Evolutionary conservation across 2,329 filamentous ascomycete genomes (phyloP), one percentile per base, ranked within the genome.

Genomic region (Aureobasidium sp.): DNA sequence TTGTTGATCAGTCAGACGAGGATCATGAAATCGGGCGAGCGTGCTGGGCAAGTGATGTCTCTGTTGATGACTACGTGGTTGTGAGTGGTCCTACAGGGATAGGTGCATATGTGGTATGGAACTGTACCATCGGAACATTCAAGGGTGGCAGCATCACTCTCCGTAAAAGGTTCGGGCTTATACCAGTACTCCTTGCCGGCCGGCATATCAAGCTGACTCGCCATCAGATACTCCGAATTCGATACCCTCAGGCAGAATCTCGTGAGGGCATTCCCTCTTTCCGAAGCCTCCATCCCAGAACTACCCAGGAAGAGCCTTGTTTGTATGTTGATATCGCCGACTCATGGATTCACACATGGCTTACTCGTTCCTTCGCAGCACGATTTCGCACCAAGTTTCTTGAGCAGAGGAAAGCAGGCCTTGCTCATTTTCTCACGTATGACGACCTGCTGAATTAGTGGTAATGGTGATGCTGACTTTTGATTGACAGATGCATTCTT

Each of bases 101-200:
- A 50, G 93, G 93, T n/a, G 89, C 92, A 1, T 99, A 97, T 75
- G 90, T 96, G 1, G 91, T 96, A 8, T 99, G 90, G 89, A 94
- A 90, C 70, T 91, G 94, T 68, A 84, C 81, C 50, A 89, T 99
- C 46, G 86, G 94, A 72, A 96, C 91, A 3, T 77, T 97, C 54
- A 87, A 85, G 73, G 90, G 66, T 67, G 73, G 65, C 65, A 67
- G 62, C 61, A 60, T 71, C 61, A 65, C 62, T 43, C 63, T 73
- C 8, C 64, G 69, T 46, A 85, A 85, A 74, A 80, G 83, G 79
- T 83, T 55, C 47, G 42, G 19, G 31, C 29, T 33, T 45, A 25
- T 27, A 50, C 19, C n/a, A 10, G 27, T 19, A 13, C 10, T 13
- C 42, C 47, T 29, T 27, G 53, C 23, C 11, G 38, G 53, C 23